Base-by-base conservation (phyloP, 305 asterid genomes). In the Fraxinus latifolia region DNA sequence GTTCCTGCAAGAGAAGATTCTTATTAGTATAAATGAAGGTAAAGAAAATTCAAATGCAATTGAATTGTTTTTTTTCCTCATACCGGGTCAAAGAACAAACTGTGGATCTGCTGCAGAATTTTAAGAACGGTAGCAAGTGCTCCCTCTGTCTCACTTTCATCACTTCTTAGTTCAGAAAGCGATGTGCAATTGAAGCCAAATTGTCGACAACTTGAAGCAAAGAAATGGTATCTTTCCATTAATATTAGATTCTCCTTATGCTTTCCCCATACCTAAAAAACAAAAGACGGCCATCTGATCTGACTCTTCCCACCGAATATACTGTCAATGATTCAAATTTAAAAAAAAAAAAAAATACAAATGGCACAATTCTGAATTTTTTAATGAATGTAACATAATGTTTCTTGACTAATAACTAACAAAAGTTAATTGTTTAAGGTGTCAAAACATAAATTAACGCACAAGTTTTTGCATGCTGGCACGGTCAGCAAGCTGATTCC, bases 171-270 rank as follows among this genome's bases (percentile, higher is more conserved):
- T 81, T 90, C 91, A 29, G 95, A 89, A 74, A 91, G 97, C 14
- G 99, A 92, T 85, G 91, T 86, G 68, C 87, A 83, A 70, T 80
- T 83, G 77, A 87, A 83, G 76, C 97, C 96, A 76, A 95, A 94
- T 75, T 92, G 91, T 85, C 88, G 90, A 87, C 96, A 91, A 82
- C 97, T 96, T 21, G 99, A 96, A 81, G 95, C 93, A 79, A 96
- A 96, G 83, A 89, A 96, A 87, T 93, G 97, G 83, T 96, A 96
- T 82, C 97, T 88, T 76, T 94, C 99, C 97, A 96, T 93, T 83
- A 93, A 79, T 87, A 96, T 94, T 77, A 96, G 80, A 81, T 94
- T 96, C 5, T 93, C 98, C 89, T 82, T 90, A 58, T 96, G 95
- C 86, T 94, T 90, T 71, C 82, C 89, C 98, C 98, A 96, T 31